phyloP scores from a whole-genome alignment of 306 rosid species.

The Dalbergia cultrata region DNA sequence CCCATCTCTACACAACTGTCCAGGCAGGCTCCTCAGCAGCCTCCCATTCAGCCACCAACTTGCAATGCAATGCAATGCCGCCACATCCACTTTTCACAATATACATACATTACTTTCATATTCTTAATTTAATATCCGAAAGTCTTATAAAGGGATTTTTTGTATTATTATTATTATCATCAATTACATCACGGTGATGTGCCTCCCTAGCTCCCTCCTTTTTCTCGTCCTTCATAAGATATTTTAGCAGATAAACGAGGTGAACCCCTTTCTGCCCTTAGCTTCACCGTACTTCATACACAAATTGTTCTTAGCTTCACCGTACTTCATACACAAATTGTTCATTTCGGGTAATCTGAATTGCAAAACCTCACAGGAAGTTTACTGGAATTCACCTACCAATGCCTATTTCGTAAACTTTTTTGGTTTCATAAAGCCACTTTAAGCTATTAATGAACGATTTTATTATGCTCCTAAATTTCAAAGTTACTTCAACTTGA shows the following conservation, averaged over 20 bases:
- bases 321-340: background rate
- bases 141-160: background rate
- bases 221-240: background rate
- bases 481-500: too few species aligned
- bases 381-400: constrained; percentile 9
- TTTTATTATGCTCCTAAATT: too few species aligned
- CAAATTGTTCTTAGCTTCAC: background rate
- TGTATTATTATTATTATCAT: background rate
- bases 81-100: background rate
- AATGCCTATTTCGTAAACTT: background rate
- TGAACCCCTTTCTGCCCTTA: background rate
- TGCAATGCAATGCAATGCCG: background rate
- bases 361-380: background rate
- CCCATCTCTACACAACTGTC: background rate
- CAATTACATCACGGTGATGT: background rate
- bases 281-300: background rate
- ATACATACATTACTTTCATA: too few species aligned
- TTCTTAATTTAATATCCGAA: background rate
- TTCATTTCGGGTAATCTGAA: background rate
- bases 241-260: constrained; percentile 49
- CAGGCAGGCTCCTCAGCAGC: background rate
- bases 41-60: background rate
- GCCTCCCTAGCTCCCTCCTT: background rate
- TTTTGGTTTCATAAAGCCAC: background rate
- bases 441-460: too few species aligned